phyloP scores from a whole-genome alignment of 345 rosid genomes.

The Gossypium turneri region DNA sequence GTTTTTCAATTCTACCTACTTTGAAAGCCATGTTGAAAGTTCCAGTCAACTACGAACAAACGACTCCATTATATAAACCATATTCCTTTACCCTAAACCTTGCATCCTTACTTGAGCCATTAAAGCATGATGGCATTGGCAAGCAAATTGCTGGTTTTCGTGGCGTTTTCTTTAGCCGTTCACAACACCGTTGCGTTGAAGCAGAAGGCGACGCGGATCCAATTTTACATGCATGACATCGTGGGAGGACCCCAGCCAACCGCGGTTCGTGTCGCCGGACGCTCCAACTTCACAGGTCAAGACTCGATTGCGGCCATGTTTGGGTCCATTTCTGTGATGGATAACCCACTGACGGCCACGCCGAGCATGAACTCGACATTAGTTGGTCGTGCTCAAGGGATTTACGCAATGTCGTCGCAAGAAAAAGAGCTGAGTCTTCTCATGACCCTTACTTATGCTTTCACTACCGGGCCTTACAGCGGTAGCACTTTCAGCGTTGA shows the following conservation, averaged over 20 bases:
- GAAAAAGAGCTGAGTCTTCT: conserved; percentile 33
- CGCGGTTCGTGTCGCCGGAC: conserved; percentile 25
- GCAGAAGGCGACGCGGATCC: conserved; percentile 22
- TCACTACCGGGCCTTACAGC: conserved; percentile 26
- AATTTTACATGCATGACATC: conserved; percentile 45
- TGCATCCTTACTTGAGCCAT: background rate
- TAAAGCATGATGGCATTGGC: conserved; percentile 28
- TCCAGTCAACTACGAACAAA: background rate
- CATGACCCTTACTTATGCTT: conserved; percentile 29
- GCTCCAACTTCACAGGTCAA: conserved; percentile 27
- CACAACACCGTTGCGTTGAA: conserved; percentile 15
- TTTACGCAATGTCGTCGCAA: conserved; percentile 32
- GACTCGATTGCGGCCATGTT: conserved; percentile 22
- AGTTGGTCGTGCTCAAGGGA: conserved; percentile 38
- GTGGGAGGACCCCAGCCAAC: conserved; percentile 27
- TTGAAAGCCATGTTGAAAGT: background rate
- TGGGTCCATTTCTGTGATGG: conserved; percentile 30
- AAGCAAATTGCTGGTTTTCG: conserved; percentile 18
- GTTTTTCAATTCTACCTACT: background rate
- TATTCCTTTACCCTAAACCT: background rate
- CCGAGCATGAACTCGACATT: conserved; percentile 31
- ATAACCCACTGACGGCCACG: conserved; percentile 31
- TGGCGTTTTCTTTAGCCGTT: conserved; percentile 2
- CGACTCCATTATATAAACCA: background rate
- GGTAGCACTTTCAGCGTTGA: conserved; percentile 38